Evolutionary conservation across 2,329 filamentous ascomycete genomes (phyloP).

Genomic region (Cladosporium halotolerans): DNA sequence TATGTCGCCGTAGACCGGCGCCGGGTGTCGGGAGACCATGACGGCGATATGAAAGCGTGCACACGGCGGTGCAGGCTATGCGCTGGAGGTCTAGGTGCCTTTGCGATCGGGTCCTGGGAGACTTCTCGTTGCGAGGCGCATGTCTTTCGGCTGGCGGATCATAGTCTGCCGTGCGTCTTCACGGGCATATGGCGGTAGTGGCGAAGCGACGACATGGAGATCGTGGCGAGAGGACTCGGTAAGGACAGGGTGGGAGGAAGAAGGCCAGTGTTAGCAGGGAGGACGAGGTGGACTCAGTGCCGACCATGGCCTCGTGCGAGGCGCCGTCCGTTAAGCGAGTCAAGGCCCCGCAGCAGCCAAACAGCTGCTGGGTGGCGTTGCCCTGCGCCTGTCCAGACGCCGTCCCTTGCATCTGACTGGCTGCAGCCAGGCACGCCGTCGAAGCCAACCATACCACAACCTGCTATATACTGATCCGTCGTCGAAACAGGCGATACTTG

Average conservation of each 20-base stretch:
- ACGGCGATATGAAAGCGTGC: not conserved
- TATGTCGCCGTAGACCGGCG: constrained; percentile 19
- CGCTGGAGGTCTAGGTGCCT: not conserved
- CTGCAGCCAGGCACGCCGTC: not conserved
- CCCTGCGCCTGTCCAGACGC: not conserved
- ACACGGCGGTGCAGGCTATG: not conserved
- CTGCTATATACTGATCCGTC: too few relatives aligned
- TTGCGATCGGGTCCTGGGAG: not conserved
- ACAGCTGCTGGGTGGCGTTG: not conserved
- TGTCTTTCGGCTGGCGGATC: not conserved
- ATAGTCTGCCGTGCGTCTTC: not conserved
- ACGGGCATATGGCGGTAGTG: not conserved
- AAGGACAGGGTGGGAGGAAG: not conserved
- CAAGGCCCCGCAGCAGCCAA: not conserved
- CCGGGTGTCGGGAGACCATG: constrained; percentile 23
- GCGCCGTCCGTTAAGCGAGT: not conserved
- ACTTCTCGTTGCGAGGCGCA: constrained; percentile 3
- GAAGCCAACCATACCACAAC: not conserved
- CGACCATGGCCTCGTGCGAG: not conserved
- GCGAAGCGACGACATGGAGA: not conserved
- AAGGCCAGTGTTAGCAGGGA: not conserved
- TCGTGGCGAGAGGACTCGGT: not conserved
- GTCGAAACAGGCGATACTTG: too few relatives aligned
- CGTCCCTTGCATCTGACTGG: not conserved
- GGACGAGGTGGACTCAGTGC: not conserved